Base-by-base conservation (phyloP, 805 yeast species). In the Wickerhamiella hasegawae region DNA sequence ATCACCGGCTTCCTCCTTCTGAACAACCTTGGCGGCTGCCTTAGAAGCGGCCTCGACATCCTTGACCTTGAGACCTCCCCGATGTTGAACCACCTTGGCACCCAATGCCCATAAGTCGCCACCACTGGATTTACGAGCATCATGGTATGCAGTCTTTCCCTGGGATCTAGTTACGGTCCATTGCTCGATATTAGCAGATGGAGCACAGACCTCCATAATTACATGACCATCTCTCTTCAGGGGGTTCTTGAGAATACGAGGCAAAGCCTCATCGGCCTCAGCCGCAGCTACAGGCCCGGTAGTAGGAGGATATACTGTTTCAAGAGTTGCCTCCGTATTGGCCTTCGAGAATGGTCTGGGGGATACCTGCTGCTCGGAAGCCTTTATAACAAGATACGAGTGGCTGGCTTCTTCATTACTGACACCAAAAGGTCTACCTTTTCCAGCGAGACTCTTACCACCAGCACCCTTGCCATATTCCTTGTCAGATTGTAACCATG, bases 41-140 rank as follows among this genome's bases (percentile, higher is more conserved):
- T n/a, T n/a, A 2, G 28, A n/a, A 8, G 17, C 12, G 15, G 23
- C 37, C 4, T 11, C 20, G 19, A 15, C 19, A 28, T 36, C 28
- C 9, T 5, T 17, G 28, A 17, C 5, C 5, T 10, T 19, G 17
- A 40, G 14, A 4, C 55, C 57, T 12, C 55, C 57, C n/a, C 59
- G 44, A 4, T 16, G 23, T 33, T 52, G 57, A 20, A 62, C 65
- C 2, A 71, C 62, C 51, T 77, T 78, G 2, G 74, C 74, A 24
- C 68, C 79, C 27, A 74, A 54, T 0, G 79, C 76, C 98, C 97
- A 90, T 35, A 76, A 57, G 52, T 90, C 98, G 17, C 95, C 94
- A 50, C 70, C 69, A n/a, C 55, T 56, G 0, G 82, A 71, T 53
- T 90, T 87, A 37, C 96, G 66, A 0, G 94, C 94, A 59, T 90